Evolutionary conservation across 2,329 filamentous ascomycete species (phyloP).

Genomic region (Fusarium irregulare): DNA sequence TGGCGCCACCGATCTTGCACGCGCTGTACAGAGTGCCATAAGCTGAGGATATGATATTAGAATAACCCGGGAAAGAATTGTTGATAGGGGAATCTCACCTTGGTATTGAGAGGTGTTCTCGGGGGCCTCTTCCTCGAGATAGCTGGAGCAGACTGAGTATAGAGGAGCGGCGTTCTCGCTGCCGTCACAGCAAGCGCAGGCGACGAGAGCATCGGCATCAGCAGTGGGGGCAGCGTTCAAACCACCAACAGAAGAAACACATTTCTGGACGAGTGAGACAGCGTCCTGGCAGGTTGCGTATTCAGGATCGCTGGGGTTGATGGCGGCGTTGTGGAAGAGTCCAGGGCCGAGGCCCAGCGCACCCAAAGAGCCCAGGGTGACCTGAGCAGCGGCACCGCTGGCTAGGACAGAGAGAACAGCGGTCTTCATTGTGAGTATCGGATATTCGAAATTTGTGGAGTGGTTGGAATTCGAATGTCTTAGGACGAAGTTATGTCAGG

Average conservation of each 20-base stretch:
- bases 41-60: constrained; percentile 36
- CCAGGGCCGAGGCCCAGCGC: constrained; percentile 31
- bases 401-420: constrained; percentile 39
- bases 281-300: constrained; percentile 43
- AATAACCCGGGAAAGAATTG: too few relatives aligned
- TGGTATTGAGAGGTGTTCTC: constrained; percentile 38
- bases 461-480: constrained; percentile 11
- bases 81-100: constrained; percentile 32
- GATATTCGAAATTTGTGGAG: background rate
- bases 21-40: constrained; percentile 44
- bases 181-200: constrained; percentile 48
- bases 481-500: background rate
- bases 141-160: constrained; percentile 48
- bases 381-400: constrained; percentile 45
- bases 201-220: constrained; percentile 36
- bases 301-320: constrained; percentile 42
- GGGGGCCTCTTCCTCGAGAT: constrained; percentile 43
- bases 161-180: constrained; percentile 37
- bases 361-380: constrained; percentile 36
- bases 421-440: constrained; percentile 41
- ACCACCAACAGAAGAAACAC: constrained; percentile 43
- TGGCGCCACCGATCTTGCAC: constrained; percentile 31
- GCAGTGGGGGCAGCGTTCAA: constrained; percentile 39
- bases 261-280: constrained; percentile 36
- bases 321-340: constrained; percentile 40